These are phyloP conservation scores for Suhomyces taliae DNA, from an alignment of 1,139 yeast genomes.

Conservation along the genomic window DNA sequence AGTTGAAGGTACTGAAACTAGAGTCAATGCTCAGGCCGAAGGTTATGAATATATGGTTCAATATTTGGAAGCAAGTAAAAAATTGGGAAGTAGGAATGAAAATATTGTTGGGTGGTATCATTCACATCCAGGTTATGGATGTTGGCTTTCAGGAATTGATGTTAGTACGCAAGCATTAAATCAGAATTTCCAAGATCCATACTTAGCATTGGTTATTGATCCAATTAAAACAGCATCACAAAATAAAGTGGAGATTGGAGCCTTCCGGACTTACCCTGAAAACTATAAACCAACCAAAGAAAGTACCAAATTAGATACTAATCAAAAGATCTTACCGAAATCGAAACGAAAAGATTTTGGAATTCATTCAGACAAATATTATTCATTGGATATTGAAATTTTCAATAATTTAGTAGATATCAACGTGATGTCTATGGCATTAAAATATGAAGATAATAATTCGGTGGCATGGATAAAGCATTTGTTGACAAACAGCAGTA, in stretches of 20 bases:
- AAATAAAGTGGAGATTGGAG: slow-evolving; percentile 82
- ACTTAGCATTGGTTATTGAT: slow-evolving; percentile 84
- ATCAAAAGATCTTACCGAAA: slow-evolving; percentile 35
- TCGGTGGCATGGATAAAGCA: slow-evolving; percentile 17
- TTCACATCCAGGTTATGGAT: slow-evolving; percentile 97
- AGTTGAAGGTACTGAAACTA: slow-evolving; percentile 92
- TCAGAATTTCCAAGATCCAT: slow-evolving; percentile 89
- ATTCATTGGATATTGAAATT: slow-evolving; percentile 64
- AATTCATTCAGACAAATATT: slow-evolving; percentile 68
- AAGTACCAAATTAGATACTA: slow-evolving; percentile 4
- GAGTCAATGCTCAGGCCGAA: slow-evolving; percentile 93
- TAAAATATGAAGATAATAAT: slow-evolving; percentile 14
- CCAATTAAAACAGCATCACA: slow-evolving; percentile 69
- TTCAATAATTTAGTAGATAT: slow-evolving; percentile 60
- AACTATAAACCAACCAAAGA: slow-evolving; percentile 19
- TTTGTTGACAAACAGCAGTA: slow-evolving; percentile 5
- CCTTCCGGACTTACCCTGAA: slow-evolving; percentile 77
- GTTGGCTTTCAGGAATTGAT: slow-evolving; percentile 90
- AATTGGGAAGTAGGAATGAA: slow-evolving; percentile 45
- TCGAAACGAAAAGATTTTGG: slow-evolving; percentile 64
- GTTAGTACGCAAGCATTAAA: slow-evolving; percentile 84
- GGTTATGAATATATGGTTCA: slow-evolving; percentile 95
- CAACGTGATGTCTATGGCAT: slow-evolving; percentile 25
- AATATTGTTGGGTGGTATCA: slow-evolving; percentile 94
- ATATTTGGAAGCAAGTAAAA: slow-evolving; percentile 63